Percentiles rank a stretch among this genome's conserved stretches.
phyloP scores from a whole-genome alignment of 2,329 filamentous ascomycete species.

The Clonostachys rosea region DNA sequence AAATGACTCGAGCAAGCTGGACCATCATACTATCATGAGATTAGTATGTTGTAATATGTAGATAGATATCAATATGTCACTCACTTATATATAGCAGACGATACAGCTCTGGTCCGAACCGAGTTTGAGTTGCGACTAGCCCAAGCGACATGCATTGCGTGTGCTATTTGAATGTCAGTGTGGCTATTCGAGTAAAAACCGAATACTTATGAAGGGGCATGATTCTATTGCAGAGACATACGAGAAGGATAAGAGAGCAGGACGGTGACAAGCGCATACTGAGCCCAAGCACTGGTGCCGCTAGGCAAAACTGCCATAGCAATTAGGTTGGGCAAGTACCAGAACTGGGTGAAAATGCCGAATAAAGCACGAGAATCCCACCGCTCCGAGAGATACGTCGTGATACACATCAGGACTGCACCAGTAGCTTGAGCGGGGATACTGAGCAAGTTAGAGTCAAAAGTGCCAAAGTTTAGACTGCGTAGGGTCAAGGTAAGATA shows the following conservation, averaged over 20 bases:
- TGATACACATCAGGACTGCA: constrained; percentile 27
- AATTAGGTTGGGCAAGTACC: constrained; percentile 55
- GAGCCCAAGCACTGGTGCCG: constrained; percentile 24
- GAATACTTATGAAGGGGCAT: no score
- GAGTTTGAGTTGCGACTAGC: constrained; percentile 53
- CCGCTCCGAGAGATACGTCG: constrained; percentile 29
- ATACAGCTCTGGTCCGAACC: constrained; percentile 57
- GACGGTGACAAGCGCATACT: constrained; percentile 33
- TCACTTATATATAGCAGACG: constrained; percentile 56
- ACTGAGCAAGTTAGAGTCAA: constrained; percentile 58
- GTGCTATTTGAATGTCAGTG: neutral
- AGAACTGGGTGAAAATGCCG: constrained; percentile 48
- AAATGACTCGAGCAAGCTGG: constrained; percentile 34
- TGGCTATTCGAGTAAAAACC: no score
- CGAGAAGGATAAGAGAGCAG: constrained; percentile 28
- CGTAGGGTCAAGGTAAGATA: constrained; percentile 17
- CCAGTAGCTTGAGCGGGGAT: constrained; percentile 48
- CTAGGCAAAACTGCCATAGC: constrained; percentile 36
- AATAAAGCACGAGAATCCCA: constrained; percentile 14
- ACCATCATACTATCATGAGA: constrained; percentile 28
- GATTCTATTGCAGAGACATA: neutral
- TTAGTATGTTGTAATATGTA: neutral
- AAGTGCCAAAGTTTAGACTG: constrained; percentile 24
- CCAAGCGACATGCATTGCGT: constrained; percentile 39
- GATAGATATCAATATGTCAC: neutral